Percentiles rank a stretch among this genome's conserved stretches.
Evolutionary conservation across 495 filamentous ascomycete genomes (phyloP).

Genomic region (Trichoderma gamsii): DNA sequence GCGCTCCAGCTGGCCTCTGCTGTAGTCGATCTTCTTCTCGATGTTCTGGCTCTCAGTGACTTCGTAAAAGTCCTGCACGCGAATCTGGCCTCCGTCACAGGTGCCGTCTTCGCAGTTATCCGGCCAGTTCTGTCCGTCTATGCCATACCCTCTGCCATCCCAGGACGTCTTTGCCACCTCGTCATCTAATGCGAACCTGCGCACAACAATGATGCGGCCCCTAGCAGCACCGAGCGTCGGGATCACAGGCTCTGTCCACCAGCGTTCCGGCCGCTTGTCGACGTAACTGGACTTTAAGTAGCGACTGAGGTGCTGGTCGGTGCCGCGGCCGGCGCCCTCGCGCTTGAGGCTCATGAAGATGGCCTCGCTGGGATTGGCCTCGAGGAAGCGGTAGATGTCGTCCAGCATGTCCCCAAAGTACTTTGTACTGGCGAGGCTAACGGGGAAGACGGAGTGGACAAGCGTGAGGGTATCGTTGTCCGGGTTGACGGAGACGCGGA

Average conservation of each 20-base stretch:
- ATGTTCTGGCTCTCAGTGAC: slow-evolving; percentile 70
- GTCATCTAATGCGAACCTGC: slow-evolving; percentile 67
- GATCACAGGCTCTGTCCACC: slow-evolving; percentile 76
- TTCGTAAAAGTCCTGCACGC: slow-evolving; percentile 95
- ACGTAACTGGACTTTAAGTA: slow-evolving; percentile 69
- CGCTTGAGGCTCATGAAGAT: slow-evolving; percentile 86
- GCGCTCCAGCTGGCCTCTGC: slow-evolving; percentile 67
- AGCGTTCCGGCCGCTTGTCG: slow-evolving; percentile 45
- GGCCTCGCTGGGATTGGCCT: slow-evolving; percentile 69
- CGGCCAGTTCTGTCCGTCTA: slow-evolving; percentile 78
- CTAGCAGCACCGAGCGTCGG: slow-evolving; percentile 75
- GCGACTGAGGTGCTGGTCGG: slow-evolving; percentile 70
- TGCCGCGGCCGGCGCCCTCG: slow-evolving; percentile 74
- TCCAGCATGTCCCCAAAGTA: slow-evolving; percentile 68
- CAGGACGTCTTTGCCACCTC: slow-evolving; percentile 48
- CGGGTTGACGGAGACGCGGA: slow-evolving; percentile 67
- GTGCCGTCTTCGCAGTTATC: slow-evolving; percentile 81
- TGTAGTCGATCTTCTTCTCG: slow-evolving; percentile 68
- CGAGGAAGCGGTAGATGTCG: slow-evolving; percentile 66
- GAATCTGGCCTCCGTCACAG: slow-evolving; percentile 58
- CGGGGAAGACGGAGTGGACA: slow-evolving; percentile 43
- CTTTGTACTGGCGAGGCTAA: slow-evolving; percentile 47
- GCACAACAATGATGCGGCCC: slow-evolving; percentile 77
- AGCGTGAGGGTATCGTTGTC: slow-evolving; percentile 63
- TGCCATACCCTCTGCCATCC: slow-evolving; percentile 64